phyloP scores from a whole-genome alignment of 2,329 filamentous ascomycete genomes.

The Elsinoe arachidis region DNA sequence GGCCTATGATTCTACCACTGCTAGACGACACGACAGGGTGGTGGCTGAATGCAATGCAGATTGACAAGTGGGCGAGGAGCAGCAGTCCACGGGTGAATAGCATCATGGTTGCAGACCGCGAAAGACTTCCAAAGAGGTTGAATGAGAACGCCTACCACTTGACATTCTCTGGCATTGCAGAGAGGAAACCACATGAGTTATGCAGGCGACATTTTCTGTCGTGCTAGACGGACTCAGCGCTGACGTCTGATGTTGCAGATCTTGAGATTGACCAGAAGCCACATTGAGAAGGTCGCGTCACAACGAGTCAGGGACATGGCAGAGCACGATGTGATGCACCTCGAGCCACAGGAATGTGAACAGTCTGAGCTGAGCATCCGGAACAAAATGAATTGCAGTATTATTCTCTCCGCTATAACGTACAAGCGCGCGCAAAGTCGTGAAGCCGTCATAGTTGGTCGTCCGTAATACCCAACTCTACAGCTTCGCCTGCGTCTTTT shows the following conservation, averaged over 20 bases:
- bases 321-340: no score
- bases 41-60: neutral
- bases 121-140: no score
- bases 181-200: neutral
- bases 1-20: neutral
- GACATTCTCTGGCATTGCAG: no score
- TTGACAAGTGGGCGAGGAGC: neutral
- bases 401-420: no score
- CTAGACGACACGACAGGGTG: neutral
- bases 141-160: no score
- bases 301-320: neutral
- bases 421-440: no score
- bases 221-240: neutral
- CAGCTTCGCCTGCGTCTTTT: constrained; percentile 6
- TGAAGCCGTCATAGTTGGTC: no score
- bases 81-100: neutral
- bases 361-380: no score
- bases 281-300: neutral
- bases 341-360: no score
- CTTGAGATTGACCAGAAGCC: neutral
- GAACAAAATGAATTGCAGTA: no score
- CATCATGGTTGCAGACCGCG: no score
- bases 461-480: neutral
- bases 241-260: neutral
- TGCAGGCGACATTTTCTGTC: neutral